Evolutionary conservation across 805 yeast genomes (phyloP).

Genomic region (Wickerhamiella sorbophila): DNA sequence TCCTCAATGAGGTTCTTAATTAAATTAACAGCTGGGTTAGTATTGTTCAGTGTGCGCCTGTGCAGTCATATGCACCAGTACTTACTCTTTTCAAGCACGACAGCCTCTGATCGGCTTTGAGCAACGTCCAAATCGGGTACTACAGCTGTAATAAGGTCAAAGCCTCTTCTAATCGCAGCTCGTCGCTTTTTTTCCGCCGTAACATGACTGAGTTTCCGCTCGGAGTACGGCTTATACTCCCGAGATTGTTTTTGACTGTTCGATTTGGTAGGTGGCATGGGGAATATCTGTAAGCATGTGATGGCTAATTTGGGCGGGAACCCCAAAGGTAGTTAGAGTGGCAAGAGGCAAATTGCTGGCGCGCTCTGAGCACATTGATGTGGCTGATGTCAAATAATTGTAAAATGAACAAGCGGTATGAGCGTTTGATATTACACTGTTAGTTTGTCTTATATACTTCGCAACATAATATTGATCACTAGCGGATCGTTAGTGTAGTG

Average conservation of each 20-base stretch:
- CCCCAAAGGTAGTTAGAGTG: background rate
- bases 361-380: no score
- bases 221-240: background rate
- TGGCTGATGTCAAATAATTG: no score
- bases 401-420: no score
- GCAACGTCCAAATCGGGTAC: conserved; percentile 58
- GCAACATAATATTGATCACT: no score
- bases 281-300: background rate
- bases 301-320: background rate
- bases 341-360: no score
- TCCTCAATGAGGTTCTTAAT: conserved; percentile 22
- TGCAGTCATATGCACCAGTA: background rate
- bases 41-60: background rate
- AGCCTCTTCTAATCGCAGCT: conserved; percentile 69
- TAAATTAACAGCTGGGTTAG: conserved; percentile 21
- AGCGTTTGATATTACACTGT: no score
- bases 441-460: no score
- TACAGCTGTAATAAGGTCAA: conserved; percentile 55
- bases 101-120: conserved; percentile 70
- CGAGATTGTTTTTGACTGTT: background rate
- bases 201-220: conserved; percentile 39
- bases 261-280: background rate
- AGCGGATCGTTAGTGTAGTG: conserved; percentile 86
- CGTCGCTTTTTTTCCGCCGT: conserved; percentile 80
- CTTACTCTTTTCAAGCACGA: conserved; percentile 45